phyloP scores from a whole-genome alignment of 2,329 filamentous ascomycete genomes.

The Leptodontidium sp. region DNA sequence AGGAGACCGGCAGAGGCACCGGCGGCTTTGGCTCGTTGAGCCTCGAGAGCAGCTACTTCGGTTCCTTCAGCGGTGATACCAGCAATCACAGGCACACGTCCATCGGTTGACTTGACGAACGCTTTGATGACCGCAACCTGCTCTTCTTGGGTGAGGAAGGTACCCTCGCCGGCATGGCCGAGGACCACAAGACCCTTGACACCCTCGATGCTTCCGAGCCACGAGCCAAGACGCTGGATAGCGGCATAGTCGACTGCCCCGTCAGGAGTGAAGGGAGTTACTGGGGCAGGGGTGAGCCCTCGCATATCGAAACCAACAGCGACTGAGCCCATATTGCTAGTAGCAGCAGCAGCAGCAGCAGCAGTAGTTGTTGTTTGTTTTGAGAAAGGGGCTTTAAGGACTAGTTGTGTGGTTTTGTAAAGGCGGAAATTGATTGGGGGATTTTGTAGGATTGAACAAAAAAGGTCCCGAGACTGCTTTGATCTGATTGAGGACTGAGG shows the following conservation, averaged over 20 bases:
- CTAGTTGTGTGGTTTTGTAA: neutral
- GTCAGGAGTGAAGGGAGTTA: slow-evolving; percentile 59
- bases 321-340: slow-evolving; percentile 38
- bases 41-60: slow-evolving; percentile 59
- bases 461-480: too few relatives aligned
- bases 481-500: too few relatives aligned
- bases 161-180: slow-evolving; percentile 63
- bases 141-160: slow-evolving; percentile 59
- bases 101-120: slow-evolving; percentile 60
- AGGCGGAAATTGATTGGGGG: too few relatives aligned
- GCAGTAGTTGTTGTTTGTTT: too few relatives aligned
- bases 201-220: slow-evolving; percentile 59
- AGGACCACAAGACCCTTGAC: slow-evolving; percentile 62
- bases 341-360: neutral
- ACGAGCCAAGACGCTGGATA: slow-evolving; percentile 60
- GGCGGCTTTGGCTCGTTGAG: slow-evolving; percentile 58
- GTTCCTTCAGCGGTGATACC: slow-evolving; percentile 62
- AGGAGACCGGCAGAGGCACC: slow-evolving; percentile 59
- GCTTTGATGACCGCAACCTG: slow-evolving; percentile 59
- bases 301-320: slow-evolving; percentile 53
- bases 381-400: too few relatives aligned
- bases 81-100: slow-evolving; percentile 59
- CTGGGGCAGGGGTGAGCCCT: slow-evolving; percentile 59
- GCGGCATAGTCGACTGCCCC: slow-evolving; percentile 59
- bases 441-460: too few relatives aligned